Evolutionary conservation across 345 rosid species (phyloP), one percentile per base, ranked within the genome.

Genomic region (Nasturtium officinale): DNA sequence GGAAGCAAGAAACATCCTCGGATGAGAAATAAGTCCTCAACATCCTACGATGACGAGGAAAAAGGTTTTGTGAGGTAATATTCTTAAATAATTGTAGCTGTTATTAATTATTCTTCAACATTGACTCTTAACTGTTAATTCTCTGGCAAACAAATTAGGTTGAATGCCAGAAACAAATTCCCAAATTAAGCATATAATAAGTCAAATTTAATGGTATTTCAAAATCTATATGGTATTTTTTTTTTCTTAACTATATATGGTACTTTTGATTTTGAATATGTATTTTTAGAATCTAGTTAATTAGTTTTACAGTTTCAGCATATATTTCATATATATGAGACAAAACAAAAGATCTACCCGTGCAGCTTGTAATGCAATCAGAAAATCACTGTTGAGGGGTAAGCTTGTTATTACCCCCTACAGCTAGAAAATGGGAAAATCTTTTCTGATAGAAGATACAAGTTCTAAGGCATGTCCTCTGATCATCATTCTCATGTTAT

Each of bases 211-310:
- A 42, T 42, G 29, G 25, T 30, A 12, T 9, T 33, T 52, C 48
- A 21, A 5, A 7, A 9, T 10, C 38, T 51, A 25, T 45, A 42
- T 74, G 33, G 16, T 26, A 47, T 58, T 38, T 55, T 51, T 67
- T 30, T 16, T 59, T 30, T 60, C 17, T 5, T 52, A 60, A 60
- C 74, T 32, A 57, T 67, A 3, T 75, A 9, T 29, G 11, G 8
- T 50, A 61, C 16, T n/a, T n/a, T n/a, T n/a, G n/a, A n/a, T 18
- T 61, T 33, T 13, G 20, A 9, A 65, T 46, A 61, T 28, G 9
- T 38, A 67, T 52, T 29, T 52, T 67, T 52, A 52, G 69, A 61
- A 68, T 42, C 12, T 6, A 42, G 79, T 67, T 52, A 11, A 67
- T 59, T 50, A 20, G 15, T 50, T 67, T 0, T 32, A 9, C 7